A percentile compares a stretch with the other conserved stretches of the same genome.
Evolutionary conservation across 2,329 filamentous ascomycete species (phyloP).

Genomic region (Leptographium lundbergii): DNA sequence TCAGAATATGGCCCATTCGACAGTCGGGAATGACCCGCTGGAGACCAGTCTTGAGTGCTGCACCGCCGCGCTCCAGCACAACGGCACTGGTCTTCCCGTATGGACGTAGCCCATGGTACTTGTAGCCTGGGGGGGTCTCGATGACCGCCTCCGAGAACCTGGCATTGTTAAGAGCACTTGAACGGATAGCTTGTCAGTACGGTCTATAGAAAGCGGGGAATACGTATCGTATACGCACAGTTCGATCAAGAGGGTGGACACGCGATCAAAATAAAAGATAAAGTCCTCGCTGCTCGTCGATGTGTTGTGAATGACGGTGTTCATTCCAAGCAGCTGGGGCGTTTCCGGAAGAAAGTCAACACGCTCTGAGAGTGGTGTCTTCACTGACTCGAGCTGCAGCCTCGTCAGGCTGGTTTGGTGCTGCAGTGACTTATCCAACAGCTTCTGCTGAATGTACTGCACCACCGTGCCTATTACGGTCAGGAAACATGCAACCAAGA

Average conservation of each 20-base stretch:
- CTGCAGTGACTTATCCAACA: constrained; percentile 71
- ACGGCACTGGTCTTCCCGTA: constrained; percentile 73
- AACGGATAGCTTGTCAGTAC: background rate
- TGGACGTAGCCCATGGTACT: constrained; percentile 59
- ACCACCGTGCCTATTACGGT: constrained; percentile 66
- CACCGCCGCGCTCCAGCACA: constrained; percentile 77
- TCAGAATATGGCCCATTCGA: constrained; percentile 74
- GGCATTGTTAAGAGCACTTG: constrained; percentile 63
- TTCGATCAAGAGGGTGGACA: constrained; percentile 77
- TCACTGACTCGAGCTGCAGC: constrained; percentile 59
- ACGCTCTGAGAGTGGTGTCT: constrained; percentile 60
- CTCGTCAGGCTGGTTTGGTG: constrained; percentile 70
- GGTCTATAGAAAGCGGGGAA: background rate
- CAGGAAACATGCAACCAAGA: background rate
- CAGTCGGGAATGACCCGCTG: constrained; percentile 89
- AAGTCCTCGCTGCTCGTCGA: constrained; percentile 77
- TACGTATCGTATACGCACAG: constrained; percentile 27
- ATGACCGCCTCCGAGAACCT: constrained; percentile 53
- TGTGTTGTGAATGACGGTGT: constrained; percentile 76
- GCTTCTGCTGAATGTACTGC: constrained; percentile 79
- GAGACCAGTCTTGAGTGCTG: constrained; percentile 75
- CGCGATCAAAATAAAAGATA: constrained; percentile 91
- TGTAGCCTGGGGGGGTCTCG: constrained; percentile 55
- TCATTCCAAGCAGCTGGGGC: constrained; percentile 74
- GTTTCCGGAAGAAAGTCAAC: constrained; percentile 65